Percentiles rank a stretch among this genome's conserved stretches.
Evolutionary conservation across 1,284 basidiomycete species (phyloP).

Genomic region (Xerocomus nothofagi): DNA sequence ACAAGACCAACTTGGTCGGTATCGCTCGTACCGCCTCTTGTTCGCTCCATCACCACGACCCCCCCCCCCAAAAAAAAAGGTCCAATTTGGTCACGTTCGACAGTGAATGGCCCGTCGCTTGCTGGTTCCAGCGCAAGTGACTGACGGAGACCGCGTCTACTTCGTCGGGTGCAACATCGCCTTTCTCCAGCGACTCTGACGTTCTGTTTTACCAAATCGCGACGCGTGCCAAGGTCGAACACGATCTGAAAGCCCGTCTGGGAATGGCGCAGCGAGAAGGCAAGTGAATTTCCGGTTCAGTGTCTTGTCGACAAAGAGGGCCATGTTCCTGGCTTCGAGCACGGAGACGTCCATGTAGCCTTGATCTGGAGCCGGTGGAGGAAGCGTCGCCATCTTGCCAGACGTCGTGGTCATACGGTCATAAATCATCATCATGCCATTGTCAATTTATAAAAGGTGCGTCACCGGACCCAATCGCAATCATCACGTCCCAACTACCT

Average conservation of each 20-base stretch:
- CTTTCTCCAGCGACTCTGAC: constrained; percentile 50
- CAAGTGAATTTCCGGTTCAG: constrained; percentile 38
- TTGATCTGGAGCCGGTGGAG: constrained; percentile 32
- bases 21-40: constrained; percentile 42
- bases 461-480: background rate
- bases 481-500: no score
- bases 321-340: constrained; percentile 46
- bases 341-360: constrained; percentile 50
- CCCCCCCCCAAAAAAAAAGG: constrained; percentile 55
- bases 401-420: constrained; percentile 2
- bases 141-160: constrained; percentile 50
- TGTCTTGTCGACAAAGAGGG: constrained; percentile 38
- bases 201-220: constrained; percentile 44
- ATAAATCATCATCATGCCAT: background rate
- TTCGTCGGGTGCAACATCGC: constrained; percentile 43
- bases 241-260: constrained; percentile 40
- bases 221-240: constrained; percentile 55
- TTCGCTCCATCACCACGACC: constrained; percentile 52
- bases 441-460: background rate
- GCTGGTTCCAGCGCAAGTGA: constrained; percentile 49
- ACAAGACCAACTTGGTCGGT: constrained; percentile 14
- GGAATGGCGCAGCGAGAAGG: constrained; percentile 52
- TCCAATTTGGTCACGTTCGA: constrained; percentile 44
- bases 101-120: constrained; percentile 28
- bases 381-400: constrained; percentile 4